A percentile compares a stretch with the other conserved stretches of the same genome.
These are phyloP conservation scores for Ganoderma sp. DNA, from an alignment of 1,284 basidiomycete genomes.

Conservation along the genomic window DNA sequence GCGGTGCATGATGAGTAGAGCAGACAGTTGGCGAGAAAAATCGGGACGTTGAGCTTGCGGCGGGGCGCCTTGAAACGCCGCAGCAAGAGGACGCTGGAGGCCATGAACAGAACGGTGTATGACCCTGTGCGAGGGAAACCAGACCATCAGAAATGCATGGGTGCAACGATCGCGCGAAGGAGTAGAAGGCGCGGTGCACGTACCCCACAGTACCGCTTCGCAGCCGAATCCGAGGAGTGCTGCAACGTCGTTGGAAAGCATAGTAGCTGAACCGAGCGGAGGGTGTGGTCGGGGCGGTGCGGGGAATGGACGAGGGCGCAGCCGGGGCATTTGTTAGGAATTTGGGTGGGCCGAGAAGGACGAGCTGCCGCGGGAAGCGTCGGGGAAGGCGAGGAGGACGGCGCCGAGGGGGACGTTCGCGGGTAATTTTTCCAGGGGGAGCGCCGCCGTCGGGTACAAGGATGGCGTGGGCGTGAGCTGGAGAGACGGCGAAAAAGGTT, in stretches of 20 bases:
- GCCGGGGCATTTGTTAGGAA: neutral
- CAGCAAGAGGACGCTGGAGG: constrained; percentile 30
- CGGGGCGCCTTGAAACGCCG: constrained; percentile 11
- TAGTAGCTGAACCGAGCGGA: neutral
- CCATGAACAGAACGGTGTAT: constrained; percentile 17
- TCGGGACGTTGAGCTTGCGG: constrained; percentile 14
- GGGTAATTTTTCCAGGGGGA: neutral
- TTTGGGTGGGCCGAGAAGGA: neutral
- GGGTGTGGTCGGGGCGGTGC: neutral
- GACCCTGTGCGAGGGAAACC: neutral
- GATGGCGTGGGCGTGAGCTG: neutral
- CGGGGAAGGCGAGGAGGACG: neutral
- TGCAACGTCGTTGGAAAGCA: constrained; percentile 35
- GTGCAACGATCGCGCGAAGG: too few species aligned
- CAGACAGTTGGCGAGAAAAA: constrained; percentile 16
- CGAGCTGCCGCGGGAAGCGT: neutral
- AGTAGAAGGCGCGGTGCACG: neutral
- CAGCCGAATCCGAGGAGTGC: constrained; percentile 44
- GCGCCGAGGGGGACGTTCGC: neutral
- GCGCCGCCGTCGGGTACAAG: neutral
- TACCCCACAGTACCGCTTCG: constrained; percentile 41
- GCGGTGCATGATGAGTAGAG: constrained; percentile 45
- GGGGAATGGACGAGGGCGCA: neutral
- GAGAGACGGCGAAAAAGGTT: neutral
- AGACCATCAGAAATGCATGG: too few species aligned